These are phyloP conservation scores for Polyporus arcularius DNA, from an alignment of 768 basidiomycete species.

Conservation along the genomic window DNA sequence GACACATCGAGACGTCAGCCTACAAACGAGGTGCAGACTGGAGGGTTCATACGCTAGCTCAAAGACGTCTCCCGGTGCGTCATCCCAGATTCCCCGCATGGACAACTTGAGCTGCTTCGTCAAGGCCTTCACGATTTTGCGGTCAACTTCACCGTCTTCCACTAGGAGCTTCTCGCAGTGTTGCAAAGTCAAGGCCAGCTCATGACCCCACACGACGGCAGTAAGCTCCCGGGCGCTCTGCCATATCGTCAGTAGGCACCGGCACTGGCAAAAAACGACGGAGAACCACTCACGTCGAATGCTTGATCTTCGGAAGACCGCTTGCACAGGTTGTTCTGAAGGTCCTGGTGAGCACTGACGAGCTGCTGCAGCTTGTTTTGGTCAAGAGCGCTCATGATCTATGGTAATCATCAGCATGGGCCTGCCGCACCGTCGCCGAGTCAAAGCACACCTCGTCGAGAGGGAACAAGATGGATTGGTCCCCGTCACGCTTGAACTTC, in stretches of 20 bases:
- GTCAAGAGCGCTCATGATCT: conserved; percentile 59
- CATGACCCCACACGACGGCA: conserved; percentile 79
- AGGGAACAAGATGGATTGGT: conserved; percentile 43
- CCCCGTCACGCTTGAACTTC: conserved; percentile 34
- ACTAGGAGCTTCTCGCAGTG: conserved; percentile 54
- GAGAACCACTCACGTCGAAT: conserved; percentile 59
- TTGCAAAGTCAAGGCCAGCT: conserved; percentile 70
- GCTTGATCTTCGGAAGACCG: conserved; percentile 78
- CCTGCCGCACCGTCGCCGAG: not conserved
- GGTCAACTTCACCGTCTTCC: conserved; percentile 31
- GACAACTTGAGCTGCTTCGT: conserved; percentile 61
- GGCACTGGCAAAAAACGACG: not conserved
- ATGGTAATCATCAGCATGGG: not conserved
- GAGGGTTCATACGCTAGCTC: conserved; percentile 64
- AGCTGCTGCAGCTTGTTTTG: conserved; percentile 57
- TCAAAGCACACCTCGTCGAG: conserved; percentile 66
- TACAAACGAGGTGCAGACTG: not conserved
- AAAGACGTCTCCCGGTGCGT: conserved; percentile 70
- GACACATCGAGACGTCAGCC: not conserved
- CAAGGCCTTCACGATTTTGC: conserved; percentile 45
- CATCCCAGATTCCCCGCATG: conserved; percentile 74
- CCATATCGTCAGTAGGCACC: conserved; percentile 1
- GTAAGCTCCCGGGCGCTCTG: conserved; percentile 86
- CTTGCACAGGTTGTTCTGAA: conserved; percentile 68
- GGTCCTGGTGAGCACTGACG: conserved; percentile 60